Evolutionary conservation across 208 protist genomes (phyloP).

Genomic region (Leptomonas seymouri): DNA sequence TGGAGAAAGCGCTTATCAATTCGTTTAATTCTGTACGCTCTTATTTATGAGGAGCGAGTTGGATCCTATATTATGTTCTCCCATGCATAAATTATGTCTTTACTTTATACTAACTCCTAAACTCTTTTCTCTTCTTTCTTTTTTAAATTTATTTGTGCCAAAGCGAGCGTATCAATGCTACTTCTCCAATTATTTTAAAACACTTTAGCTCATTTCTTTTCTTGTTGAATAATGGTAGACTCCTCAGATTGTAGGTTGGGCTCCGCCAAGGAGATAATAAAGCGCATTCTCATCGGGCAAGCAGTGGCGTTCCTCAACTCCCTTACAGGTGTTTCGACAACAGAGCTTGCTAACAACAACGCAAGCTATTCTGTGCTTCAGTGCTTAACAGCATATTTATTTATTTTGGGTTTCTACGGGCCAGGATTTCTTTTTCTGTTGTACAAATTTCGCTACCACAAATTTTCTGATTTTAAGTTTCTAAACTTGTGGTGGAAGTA

Average conservation of each 20-base stretch:
- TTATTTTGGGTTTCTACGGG: conserved; percentile 71
- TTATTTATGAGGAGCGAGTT: too few relatives aligned
- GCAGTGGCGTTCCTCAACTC: conserved; percentile 83
- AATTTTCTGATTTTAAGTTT: conserved; percentile 67
- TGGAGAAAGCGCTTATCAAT: too few relatives aligned
- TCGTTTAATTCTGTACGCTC: too few relatives aligned
- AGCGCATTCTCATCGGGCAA: conserved; percentile 82
- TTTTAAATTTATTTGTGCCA: not conserved
- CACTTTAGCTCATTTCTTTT: not conserved
- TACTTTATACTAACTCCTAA: too few relatives aligned
- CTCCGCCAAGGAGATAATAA: conserved; percentile 31
- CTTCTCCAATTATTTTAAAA: not conserved
- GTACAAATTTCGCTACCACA: conserved; percentile 34
- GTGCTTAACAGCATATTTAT: conserved; percentile 72
- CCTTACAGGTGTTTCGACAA: conserved; percentile 86
- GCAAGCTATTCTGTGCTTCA: conserved; percentile 90
- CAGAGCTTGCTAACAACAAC: conserved; percentile 76
- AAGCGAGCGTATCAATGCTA: not conserved
- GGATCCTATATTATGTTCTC: too few relatives aligned
- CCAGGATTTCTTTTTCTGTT: conserved; percentile 59
- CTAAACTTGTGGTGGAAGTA: conserved; percentile 85
- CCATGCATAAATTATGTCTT: too few relatives aligned
- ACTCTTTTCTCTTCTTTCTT: not conserved
- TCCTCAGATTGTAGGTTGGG: conserved; percentile 12
- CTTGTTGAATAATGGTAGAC: not conserved